These are phyloP conservation scores for Cryptococcus deneoformans DNA, from an alignment of 1,284 basidiomycete genomes.

Conservation along the genomic window DNA sequence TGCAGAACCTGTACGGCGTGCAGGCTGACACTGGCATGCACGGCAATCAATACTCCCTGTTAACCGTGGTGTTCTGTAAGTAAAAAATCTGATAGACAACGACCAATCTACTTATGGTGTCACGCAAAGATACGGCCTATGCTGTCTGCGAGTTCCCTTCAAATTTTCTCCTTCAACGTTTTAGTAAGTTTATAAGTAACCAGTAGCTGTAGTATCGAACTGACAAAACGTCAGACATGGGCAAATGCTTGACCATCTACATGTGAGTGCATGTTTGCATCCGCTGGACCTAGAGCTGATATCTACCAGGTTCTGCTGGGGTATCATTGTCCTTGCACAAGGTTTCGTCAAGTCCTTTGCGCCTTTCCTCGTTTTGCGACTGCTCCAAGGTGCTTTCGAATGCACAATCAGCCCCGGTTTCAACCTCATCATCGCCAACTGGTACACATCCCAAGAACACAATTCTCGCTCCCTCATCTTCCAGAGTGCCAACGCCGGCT, in stretches of 20 bases:
- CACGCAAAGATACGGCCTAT: constrained; percentile 30
- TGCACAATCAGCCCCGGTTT: constrained; percentile 29
- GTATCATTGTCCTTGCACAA: constrained; percentile 29
- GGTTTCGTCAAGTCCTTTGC: constrained; percentile 31
- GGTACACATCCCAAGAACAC: constrained; percentile 32
- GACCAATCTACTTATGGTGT: neutral
- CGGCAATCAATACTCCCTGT: constrained; percentile 37
- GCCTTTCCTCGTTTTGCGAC: constrained; percentile 34
- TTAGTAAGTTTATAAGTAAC: constrained; percentile 13
- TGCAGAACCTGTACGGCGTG: constrained; percentile 36
- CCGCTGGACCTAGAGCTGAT: no score
- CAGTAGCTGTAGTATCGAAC: neutral
- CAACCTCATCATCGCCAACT: constrained; percentile 23
- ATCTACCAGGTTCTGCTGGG: constrained; percentile 17
- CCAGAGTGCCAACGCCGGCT: constrained; percentile 25
- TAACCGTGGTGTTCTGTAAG: constrained; percentile 30
- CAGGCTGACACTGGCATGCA: constrained; percentile 30
- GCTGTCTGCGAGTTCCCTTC: constrained; percentile 35
- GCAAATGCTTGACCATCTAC: neutral
- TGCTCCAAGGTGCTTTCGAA: constrained; percentile 33
- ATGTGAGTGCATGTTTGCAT: neutral
- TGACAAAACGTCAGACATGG: constrained; percentile 2
- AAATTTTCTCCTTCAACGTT: constrained; percentile 32
- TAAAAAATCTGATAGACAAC: neutral
- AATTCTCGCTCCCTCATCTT: constrained; percentile 22